Conservation (phyloP, 2,329 filamentous ascomycete species). For the Leptographium galeiforme region DNA sequence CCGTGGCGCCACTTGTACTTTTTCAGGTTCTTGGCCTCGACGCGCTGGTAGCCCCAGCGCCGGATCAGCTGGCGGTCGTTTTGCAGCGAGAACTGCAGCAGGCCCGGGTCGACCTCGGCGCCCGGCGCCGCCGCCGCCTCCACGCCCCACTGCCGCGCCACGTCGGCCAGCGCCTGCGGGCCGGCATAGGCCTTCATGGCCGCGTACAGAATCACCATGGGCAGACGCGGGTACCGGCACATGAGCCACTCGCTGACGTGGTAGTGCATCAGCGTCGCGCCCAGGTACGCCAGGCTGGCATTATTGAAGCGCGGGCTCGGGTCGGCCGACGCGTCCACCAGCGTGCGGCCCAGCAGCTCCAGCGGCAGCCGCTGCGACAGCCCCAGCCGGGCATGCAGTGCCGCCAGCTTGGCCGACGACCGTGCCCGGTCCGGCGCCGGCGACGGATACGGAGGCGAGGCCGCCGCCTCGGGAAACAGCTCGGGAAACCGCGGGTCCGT, state of each 20-base stretch:
- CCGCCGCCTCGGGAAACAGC: constrained; percentile 18
- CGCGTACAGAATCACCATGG: constrained; percentile 75
- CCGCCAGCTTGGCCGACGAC: constrained; percentile 76
- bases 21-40: constrained; percentile 31
- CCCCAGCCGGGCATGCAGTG: constrained; percentile 77
- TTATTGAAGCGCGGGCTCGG: constrained; percentile 76
- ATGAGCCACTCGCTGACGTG: constrained; percentile 81
- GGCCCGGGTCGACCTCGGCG: constrained; percentile 78
- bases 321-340: constrained; percentile 80
- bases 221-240: constrained; percentile 80
- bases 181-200: constrained; percentile 78
- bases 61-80: constrained; percentile 29
- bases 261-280: constrained; percentile 72
- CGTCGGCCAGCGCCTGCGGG: constrained; percentile 54
- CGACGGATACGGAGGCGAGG: constrained; percentile 41
- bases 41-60: constrained; percentile 37
- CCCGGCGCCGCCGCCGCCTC: constrained; percentile 79
- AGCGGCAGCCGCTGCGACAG: constrained; percentile 72
- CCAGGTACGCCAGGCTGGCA: constrained; percentile 64
- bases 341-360: constrained; percentile 70
- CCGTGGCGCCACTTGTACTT: constrained; percentile 50
- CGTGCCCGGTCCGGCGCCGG: constrained; percentile 54
- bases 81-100: constrained; percentile 62
- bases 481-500: constrained; percentile 10
- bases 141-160: constrained; percentile 82